These are phyloP conservation scores for Effrenium voratum DNA, from an alignment of 73 alveolate species.

Conservation along the genomic window DNA sequence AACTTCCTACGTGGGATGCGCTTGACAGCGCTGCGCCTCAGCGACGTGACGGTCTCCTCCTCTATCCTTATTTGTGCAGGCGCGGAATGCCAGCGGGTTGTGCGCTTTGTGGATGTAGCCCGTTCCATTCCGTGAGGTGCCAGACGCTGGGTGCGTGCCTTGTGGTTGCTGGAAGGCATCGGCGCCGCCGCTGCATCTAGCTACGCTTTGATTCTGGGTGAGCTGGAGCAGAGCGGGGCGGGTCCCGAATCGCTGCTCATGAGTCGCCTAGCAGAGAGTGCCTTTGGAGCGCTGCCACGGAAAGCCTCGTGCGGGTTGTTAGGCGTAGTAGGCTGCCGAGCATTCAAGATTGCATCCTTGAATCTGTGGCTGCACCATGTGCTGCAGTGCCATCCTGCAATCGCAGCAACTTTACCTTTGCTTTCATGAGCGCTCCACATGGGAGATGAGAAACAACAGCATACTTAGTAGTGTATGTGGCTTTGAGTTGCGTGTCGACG, in stretches of 20 bases:
- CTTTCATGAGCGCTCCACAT: neutral
- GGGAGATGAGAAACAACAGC: neutral
- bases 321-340: no score
- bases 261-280: neutral
- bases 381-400: neutral
- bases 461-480: no score
- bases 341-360: no score
- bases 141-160: no score
- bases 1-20: neutral
- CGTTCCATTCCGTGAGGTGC: no score
- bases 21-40: neutral
- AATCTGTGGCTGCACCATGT: neutral
- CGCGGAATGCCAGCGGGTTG: neutral
- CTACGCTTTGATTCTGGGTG: slow-evolving; percentile 1
- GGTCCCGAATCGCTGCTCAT: neutral
- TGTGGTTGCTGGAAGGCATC: neutral
- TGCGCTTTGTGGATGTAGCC: neutral
- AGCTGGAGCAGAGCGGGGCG: slow-evolving; percentile 33
- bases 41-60: neutral
- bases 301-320: no score
- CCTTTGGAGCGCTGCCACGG: neutral
- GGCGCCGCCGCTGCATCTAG: neutral
- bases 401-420: neutral
- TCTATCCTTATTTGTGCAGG: neutral
- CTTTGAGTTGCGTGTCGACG: no score